phyloP scores from a whole-genome alignment of 768 basidiomycete genomes.

The Lentinula guzmanii region DNA sequence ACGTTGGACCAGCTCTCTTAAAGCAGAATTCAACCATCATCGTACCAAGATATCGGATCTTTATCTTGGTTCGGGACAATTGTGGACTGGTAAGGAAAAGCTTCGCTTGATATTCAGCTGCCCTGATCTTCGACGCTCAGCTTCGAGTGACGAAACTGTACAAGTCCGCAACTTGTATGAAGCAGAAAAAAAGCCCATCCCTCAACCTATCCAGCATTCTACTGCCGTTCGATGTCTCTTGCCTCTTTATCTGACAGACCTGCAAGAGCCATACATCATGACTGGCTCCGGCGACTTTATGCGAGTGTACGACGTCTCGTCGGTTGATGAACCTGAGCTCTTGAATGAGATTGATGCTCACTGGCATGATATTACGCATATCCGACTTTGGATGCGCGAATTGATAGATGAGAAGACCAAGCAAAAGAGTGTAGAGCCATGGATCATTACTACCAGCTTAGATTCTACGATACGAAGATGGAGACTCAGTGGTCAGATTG shows the following conservation, averaged over 20 bases:
- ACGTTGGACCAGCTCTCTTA: constrained; percentile 46
- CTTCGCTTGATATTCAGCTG: background rate
- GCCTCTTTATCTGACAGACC: constrained; percentile 54
- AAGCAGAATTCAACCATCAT: constrained; percentile 62
- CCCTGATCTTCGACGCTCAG: constrained; percentile 31
- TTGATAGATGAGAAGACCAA: constrained; percentile 30
- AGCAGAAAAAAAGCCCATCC: constrained; percentile 25
- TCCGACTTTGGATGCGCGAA: constrained; percentile 66
- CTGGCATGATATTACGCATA: constrained; percentile 80
- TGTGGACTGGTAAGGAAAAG: constrained; percentile 75
- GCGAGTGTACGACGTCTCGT: constrained; percentile 72
- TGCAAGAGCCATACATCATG: constrained; percentile 70
- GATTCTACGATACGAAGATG: constrained; percentile 88
- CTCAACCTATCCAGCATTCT: constrained; percentile 53
- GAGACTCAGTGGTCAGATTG: constrained; percentile 56
- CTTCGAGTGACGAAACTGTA: constrained; percentile 84
- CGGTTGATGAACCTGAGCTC: constrained; percentile 59
- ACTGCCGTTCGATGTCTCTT: constrained; percentile 68
- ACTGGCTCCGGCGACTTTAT: constrained; percentile 84
- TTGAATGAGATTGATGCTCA: constrained; percentile 79
- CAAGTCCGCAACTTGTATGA: constrained; percentile 41
- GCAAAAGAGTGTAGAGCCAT: constrained; percentile 56
- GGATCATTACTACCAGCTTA: constrained; percentile 79
- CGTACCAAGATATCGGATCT: constrained; percentile 82
- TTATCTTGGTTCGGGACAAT: constrained; percentile 52